Evolutionary conservation across 352 stramenopile genomes (phyloP), one percentile per base, ranked within the genome.

Genomic region (Globisporangium recalcitrans): DNA sequence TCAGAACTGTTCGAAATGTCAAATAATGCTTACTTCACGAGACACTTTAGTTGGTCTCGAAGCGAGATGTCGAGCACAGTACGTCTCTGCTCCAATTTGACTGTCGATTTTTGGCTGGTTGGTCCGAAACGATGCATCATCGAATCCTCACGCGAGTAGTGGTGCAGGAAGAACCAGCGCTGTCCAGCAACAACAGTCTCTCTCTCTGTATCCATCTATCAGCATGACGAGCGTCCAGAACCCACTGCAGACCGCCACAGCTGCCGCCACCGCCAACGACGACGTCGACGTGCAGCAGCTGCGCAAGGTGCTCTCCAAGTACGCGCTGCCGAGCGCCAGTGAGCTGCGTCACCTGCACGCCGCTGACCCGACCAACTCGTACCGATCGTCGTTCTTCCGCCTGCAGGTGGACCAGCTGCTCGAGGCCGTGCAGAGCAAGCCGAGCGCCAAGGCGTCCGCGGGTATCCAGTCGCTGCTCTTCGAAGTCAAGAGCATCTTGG

Each of bases 391-490:
- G 52, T 92, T 95, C 47, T 87, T 97, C 70, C 80, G 81, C 3
- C 71, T 96, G 44, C 82, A 97, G 60, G 77, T 95, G 24, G 85
- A 95, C 51, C 80, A 97, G 71, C 67, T 97, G 54, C 75, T 97
- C 32, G 67, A 75, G n/a, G 73, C 72, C 11, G 77, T 90, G 66
- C 77, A 83, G n/a, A 72, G 70, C 67, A 73, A 80, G 51, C 77
- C 75, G 19, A 76, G 73, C 52, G 68, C 74, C 60, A 88, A 83
- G 55, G 65, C 69, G 5, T 52, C 75, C 0, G 60, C 74, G 4
- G 74, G 80, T 0, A 60, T 92, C 21, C 82, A 95, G 46, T 67
- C 68, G 52, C 76, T 93, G 46, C 74, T 97, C 11, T 95, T 96
- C 60, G 70, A 82, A 42, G 65, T 95, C 29, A 97, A 96, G 71